Base-by-base conservation (phyloP, 768 basidiomycete species). In the Pleurotus djamor region DNA sequence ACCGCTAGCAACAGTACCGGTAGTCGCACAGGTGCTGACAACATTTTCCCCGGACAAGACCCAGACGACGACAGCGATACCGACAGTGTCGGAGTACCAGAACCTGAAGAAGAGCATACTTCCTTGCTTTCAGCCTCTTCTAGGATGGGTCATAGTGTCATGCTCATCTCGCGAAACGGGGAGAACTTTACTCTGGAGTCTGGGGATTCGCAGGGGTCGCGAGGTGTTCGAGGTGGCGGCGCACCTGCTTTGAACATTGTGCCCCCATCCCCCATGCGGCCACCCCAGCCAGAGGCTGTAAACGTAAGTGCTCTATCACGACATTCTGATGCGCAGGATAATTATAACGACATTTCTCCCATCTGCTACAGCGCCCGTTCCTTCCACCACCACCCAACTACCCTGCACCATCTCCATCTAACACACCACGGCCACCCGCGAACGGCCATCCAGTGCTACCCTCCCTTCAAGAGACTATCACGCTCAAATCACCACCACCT, bases 201-300 rank as follows among this genome's bases (percentile, higher is more conserved):
- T 10, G 55, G 58, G 8, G 67, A 61, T 32, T 64, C 66, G 16
- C 61, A 60, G 10, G 35, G 52, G 36, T 38, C 57, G 60, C 32
- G 33, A 28, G 21, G 21, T 28, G 21, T 28, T 28, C 21, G 21
- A 3, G 21, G 21, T 21, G 28, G 37, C 43, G 9, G 60, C 60
- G 54, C 38, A 8, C 62, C 61, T 52, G 37, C 54, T 9, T 58
- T 68, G 44, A 63, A 60, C 14, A 59, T 67, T 6, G 34, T 65
- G 4, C 64, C 68, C 10, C 65, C 68, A 10, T 67, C 67, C 1
- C 67, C 69, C 12, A 65, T 65, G 1, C 59, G 59, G 0, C 60
- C 66, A 6, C 63, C 63, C 32, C 47, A 32, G 28, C 13, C 34
- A 16, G 62, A 65, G 9, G 37, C 12, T 41, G 33, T 28, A 28